These are phyloP conservation scores for Phoma sp. DNA, from an alignment of 2,329 filamentous ascomycete species.

Conservation along the genomic window DNA sequence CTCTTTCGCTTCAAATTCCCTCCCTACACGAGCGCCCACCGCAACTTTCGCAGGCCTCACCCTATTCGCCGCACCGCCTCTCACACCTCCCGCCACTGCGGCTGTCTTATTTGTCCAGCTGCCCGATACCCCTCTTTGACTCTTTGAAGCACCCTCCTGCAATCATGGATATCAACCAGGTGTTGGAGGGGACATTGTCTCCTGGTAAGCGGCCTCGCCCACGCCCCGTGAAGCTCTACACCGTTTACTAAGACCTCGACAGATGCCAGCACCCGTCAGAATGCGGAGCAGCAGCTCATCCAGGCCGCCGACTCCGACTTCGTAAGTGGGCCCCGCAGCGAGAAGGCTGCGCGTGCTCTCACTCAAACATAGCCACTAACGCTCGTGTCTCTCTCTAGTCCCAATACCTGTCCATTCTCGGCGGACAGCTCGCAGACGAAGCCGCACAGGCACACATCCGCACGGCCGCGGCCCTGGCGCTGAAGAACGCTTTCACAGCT, in stretches of 20 bases:
- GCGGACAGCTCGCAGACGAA: conserved; percentile 93
- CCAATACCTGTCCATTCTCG: conserved; percentile 82
- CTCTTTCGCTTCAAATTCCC: conserved; percentile 50
- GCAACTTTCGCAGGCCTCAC: conserved; percentile 37
- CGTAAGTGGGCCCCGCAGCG: conserved; percentile 64
- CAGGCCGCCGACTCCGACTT: conserved; percentile 96
- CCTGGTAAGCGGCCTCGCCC: conserved; percentile 70
- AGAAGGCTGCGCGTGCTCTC: conserved; percentile 27
- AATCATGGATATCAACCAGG: conserved; percentile 96
- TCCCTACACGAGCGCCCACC: conserved; percentile 44
- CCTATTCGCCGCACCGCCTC: conserved; percentile 29
- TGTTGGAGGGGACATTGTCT: conserved; percentile 96
- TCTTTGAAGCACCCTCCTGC: conserved; percentile 40
- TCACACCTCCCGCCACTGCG: conserved; percentile 26
- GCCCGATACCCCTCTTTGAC: conserved; percentile 34
- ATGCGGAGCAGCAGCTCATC: conserved; percentile 91
- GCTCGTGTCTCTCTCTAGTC: conserved; percentile 64
- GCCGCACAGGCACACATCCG: conserved; percentile 82
- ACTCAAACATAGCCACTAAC: conserved; percentile 40
- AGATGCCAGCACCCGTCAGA: conserved; percentile 90
- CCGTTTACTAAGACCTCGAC: conserved; percentile 48
- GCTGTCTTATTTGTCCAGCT: conserved; percentile 23
- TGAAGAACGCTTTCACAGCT: conserved; percentile 98
- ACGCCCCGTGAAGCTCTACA: conserved; percentile 21
- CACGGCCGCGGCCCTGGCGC: conserved; percentile 90